These are phyloP conservation scores for Amylostereum areolatum DNA, from an alignment of 1,284 basidiomycete species.

Conservation along the genomic window DNA sequence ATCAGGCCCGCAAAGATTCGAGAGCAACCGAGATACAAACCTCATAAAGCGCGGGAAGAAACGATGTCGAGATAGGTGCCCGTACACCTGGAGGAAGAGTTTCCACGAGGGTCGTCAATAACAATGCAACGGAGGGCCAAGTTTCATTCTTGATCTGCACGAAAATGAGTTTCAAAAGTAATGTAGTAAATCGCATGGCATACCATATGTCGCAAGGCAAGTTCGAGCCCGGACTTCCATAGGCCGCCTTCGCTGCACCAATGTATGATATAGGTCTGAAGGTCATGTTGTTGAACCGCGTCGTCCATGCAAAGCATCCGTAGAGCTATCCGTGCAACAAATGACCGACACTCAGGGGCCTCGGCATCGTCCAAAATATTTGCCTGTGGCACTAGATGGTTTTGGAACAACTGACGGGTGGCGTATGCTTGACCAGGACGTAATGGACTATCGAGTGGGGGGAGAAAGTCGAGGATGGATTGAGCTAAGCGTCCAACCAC, in stretches of 20 bases:
- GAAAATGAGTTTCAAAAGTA: conserved; percentile 3
- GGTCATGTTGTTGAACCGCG: conserved; percentile 18
- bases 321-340: conserved; percentile 31
- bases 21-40: conserved; percentile 27
- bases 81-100: conserved; percentile 40
- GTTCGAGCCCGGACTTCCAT: conserved; percentile 40
- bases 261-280: conserved; percentile 27
- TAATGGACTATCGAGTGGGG: conserved; percentile 9
- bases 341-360: conserved; percentile 10
- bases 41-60: conserved; percentile 48
- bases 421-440: conserved; percentile 19
- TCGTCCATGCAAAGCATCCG: conserved; percentile 33
- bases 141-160: conserved; percentile 33
- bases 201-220: conserved; percentile 36
- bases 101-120: conserved; percentile 35
- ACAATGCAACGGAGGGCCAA: conserved; percentile 35
- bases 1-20: background rate
- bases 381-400: conserved; percentile 43
- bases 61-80: conserved; percentile 28
- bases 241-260: conserved; percentile 35
- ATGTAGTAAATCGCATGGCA: conserved; percentile 7
- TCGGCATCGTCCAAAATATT: conserved; percentile 25
- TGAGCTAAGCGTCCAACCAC: conserved; percentile 35
- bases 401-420: conserved; percentile 38
- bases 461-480: conserved; percentile 23